Evolutionary conservation across 2,329 filamentous ascomycete genomes (phyloP), one percentile per base, ranked within the genome.

Genomic region (Malbranchea cinnamomea): DNA sequence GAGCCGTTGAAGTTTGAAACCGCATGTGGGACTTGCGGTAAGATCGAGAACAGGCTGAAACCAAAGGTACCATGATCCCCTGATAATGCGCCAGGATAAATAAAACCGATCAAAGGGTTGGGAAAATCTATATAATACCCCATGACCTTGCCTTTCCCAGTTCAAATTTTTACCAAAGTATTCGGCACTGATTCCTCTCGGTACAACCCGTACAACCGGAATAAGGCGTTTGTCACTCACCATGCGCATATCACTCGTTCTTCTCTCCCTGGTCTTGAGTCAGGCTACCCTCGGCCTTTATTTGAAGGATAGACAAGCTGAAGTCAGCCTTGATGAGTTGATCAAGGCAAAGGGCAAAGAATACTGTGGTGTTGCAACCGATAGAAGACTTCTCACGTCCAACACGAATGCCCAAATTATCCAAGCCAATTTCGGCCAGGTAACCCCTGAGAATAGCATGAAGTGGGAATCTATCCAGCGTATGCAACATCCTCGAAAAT

Each of bases 401-500:
- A 60, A 56, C 32, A 57, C 62, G 39, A 68, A 64, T 35, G 60
- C 61, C n/a, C 59, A 60, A 34, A 62, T 75, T 41, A 65, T 76
- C 48, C 57, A 62, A 37, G 55, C 59, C 31, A 57, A 75, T 49
- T 78, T 78, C 37, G 72, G 73, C 12, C 66, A 71, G 47, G 57
- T 79, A 13, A 77, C 74, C 0, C 65, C 68, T 2, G 75, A 79
- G 58, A 78, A 80, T 60, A 69, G 62, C 46, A 74, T 77, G 67
- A 78, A 79, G 54, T 79, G 73, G 73, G 69, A 76, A 41, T 54
- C 64, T 19, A 60, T 60, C 11, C 57, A 76, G 49, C 44, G 46
- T 32, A 46, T n/a, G n/a, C n/a, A 22, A 4, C n/a, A 17, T 10
- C n/a, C 12, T 10, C 5, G 4, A 11, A 27, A 10, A 14, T 13